These are phyloP conservation scores for Cyberlindnera euphorbiiphila DNA, from an alignment of 805 yeast species.

Conservation along the genomic window DNA sequence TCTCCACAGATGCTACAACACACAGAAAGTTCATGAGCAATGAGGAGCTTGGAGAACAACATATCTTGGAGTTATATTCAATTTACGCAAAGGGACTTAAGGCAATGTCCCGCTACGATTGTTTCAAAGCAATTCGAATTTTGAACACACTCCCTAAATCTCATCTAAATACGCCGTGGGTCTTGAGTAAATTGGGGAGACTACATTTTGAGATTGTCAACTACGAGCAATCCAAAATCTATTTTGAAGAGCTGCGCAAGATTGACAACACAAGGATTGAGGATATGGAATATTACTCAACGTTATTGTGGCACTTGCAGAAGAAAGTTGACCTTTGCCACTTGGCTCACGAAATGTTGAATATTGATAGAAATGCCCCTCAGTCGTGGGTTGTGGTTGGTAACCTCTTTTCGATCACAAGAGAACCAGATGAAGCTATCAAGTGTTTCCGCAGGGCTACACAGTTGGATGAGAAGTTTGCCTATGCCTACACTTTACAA, in stretches of 20 bases:
- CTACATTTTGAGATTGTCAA: slow-evolving; percentile 84
- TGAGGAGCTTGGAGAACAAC: slow-evolving; percentile 35
- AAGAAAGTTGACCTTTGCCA: slow-evolving; percentile 75
- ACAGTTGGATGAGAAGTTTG: slow-evolving; percentile 60
- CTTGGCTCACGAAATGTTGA: slow-evolving; percentile 76
- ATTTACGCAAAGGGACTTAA: slow-evolving; percentile 58
- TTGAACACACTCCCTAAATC: slow-evolving; percentile 59
- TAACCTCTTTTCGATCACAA: slow-evolving; percentile 74
- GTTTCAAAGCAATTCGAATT: slow-evolving; percentile 71
- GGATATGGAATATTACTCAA: slow-evolving; percentile 91
- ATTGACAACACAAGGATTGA: slow-evolving; percentile 73
- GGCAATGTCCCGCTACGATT: slow-evolving; percentile 63
- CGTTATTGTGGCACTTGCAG: slow-evolving; percentile 89
- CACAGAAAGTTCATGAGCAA: slow-evolving; percentile 19
- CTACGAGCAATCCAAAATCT: slow-evolving; percentile 68
- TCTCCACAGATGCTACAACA: slow-evolving; percentile 10
- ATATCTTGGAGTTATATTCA: slow-evolving; percentile 45
- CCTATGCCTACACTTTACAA: slow-evolving; percentile 87
- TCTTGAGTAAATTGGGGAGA: slow-evolving; percentile 72
- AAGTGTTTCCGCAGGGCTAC: slow-evolving; percentile 80
- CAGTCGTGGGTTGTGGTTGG: slow-evolving; percentile 93
- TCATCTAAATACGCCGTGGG: slow-evolving; percentile 78
- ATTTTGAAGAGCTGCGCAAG: slow-evolving; percentile 57
- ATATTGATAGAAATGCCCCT: slow-evolving; percentile 59
- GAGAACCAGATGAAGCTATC: slow-evolving; percentile 88